Conservation (phyloP, 305 asterid species). For the Euphrasia arctica region DNA sequence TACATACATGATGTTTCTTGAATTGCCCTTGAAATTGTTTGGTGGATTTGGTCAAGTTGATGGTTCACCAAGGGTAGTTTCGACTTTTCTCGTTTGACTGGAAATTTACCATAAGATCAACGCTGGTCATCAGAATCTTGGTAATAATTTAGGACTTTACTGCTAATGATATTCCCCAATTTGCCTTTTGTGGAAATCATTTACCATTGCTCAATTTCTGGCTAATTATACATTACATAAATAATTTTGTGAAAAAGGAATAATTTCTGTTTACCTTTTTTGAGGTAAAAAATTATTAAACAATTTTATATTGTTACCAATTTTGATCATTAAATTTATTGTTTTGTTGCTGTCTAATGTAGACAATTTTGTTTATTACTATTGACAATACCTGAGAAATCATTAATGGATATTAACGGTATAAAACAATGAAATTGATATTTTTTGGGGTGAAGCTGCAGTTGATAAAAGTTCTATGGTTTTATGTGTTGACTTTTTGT, state of each 20-base stretch:
- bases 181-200: slow-evolving; percentile 38
- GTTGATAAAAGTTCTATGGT: no score
- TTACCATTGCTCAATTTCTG: slow-evolving; percentile 25
- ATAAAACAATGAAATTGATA: no score
- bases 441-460: no score
- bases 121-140: slow-evolving; percentile 35
- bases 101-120: slow-evolving; percentile 16
- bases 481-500: no score
- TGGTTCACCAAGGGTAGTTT: slow-evolving; percentile 22
- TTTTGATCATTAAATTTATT: no score
- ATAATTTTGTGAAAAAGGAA: neutral
- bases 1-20: slow-evolving; percentile 4
- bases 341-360: no score
- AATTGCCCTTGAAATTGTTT: slow-evolving; percentile 8
- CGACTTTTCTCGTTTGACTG: slow-evolving; percentile 1
- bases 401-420: no score
- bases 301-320: neutral
- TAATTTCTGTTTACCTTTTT: neutral
- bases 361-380: no score
- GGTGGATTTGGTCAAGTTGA: neutral
- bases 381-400: no score
- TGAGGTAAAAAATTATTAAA: no score
- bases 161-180: slow-evolving; percentile 41
- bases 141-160: slow-evolving; percentile 38
- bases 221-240: slow-evolving; percentile 8